phyloP scores from a whole-genome alignment of 1,284 basidiomycete species.

The Sporisorium sorghi region DNA sequence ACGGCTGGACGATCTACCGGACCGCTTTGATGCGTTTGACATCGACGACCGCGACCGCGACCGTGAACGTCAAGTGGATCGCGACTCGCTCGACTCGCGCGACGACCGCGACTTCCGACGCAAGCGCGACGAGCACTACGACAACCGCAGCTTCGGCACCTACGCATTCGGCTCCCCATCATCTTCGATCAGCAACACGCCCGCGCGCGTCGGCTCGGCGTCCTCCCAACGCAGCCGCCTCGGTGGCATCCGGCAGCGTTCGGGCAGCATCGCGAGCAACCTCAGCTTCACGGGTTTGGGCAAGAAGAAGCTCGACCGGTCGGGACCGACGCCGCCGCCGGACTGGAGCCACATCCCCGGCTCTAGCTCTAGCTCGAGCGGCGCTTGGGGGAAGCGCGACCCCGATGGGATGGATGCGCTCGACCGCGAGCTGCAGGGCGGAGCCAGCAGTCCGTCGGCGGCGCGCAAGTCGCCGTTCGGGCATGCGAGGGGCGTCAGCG shows the following conservation, averaged over 20 bases:
- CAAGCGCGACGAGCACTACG: constrained; percentile 25
- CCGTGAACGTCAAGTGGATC: constrained; percentile 2
- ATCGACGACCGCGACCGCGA: constrained; percentile 17
- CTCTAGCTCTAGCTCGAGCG: constrained; percentile 29
- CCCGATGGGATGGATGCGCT: constrained; percentile 53
- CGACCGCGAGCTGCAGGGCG: constrained; percentile 59
- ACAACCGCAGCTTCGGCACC: constrained; percentile 19
- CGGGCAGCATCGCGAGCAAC: constrained; percentile 40
- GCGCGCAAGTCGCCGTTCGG: constrained; percentile 20
- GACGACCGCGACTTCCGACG: constrained; percentile 28
- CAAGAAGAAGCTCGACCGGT: constrained; percentile 41
- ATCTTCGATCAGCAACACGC: constrained; percentile 35
- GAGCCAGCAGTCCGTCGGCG: constrained; percentile 18
- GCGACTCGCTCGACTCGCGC: constrained; percentile 11
- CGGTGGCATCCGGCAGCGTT: constrained; percentile 30
- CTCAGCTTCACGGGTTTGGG: constrained; percentile 40
- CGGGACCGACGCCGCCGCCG: constrained; percentile 38
- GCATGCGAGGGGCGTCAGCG: too few relatives aligned
- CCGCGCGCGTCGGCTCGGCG: constrained; percentile 36
- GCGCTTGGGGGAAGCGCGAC: constrained; percentile 19
- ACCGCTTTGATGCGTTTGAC: constrained; percentile 30
- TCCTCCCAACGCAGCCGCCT: constrained; percentile 31
- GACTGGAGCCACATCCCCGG: constrained; percentile 44
- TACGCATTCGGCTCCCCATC: constrained; percentile 49
- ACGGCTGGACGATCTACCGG: constrained; percentile 29